These are phyloP conservation scores for Ascochyta koolunga DNA, from an alignment of 2,329 filamentous ascomycete genomes.

Conservation along the genomic window DNA sequence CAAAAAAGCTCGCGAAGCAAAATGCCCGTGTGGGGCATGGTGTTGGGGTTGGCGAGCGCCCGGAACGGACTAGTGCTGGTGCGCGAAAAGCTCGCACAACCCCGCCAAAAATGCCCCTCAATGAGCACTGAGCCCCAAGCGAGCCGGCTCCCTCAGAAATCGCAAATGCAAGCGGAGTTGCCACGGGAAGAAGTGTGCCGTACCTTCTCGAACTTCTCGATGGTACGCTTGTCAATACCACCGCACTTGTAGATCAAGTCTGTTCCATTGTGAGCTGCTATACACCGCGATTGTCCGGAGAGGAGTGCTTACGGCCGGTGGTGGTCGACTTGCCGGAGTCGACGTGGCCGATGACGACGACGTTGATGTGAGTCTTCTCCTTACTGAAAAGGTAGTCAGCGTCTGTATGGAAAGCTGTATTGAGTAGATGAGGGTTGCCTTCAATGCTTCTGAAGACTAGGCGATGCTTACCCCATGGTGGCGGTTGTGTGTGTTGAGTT, in stretches of 20 bases:
- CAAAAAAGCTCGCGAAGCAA: constrained; percentile 13
- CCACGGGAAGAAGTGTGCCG: constrained; percentile 43
- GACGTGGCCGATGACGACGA: constrained; percentile 99
- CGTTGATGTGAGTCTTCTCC: constrained; percentile 91
- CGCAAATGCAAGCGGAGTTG: constrained; percentile 16
- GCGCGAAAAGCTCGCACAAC: constrained; percentile 48
- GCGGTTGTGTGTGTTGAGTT: constrained; percentile 50
- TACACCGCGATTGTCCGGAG: constrained; percentile 36
- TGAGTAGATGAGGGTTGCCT: background rate
- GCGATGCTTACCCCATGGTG: constrained; percentile 65
- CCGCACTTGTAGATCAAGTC: constrained; percentile 99
- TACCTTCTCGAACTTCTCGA: constrained; percentile 99
- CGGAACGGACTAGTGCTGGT: constrained; percentile 42
- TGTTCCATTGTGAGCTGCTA: constrained; percentile 55
- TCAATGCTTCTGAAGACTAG: background rate
- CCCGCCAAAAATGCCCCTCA: constrained; percentile 50
- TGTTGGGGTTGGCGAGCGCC: constrained; percentile 39
- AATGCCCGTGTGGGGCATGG: constrained; percentile 39
- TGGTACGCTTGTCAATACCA: constrained; percentile 99
- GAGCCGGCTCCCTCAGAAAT: constrained; percentile 32
- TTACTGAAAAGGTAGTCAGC: constrained; percentile 68
- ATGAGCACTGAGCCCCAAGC: constrained; percentile 35
- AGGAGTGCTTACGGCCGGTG: constrained; percentile 70
- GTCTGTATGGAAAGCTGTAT: constrained; percentile 13
- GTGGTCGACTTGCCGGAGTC: constrained; percentile 99